Conservation (phyloP, 345 rosid species). For the Eucalyptus sp. region DNA sequence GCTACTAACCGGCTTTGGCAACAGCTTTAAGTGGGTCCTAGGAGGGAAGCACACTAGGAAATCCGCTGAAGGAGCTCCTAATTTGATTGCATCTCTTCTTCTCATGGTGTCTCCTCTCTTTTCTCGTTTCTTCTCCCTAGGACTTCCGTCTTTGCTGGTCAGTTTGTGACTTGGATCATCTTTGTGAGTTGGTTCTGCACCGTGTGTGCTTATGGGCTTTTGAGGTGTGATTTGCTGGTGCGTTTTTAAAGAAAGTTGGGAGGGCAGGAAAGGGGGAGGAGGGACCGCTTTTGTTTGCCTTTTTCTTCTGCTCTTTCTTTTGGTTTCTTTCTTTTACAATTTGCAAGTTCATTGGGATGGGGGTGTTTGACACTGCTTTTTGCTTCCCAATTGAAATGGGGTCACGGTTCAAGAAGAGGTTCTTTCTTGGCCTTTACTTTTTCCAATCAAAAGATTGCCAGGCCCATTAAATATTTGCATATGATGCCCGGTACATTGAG, state of each 20-base stretch:
- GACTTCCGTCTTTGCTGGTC: background rate
- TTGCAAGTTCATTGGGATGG: background rate
- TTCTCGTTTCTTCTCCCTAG: background rate
- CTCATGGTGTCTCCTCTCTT: conserved; percentile 26
- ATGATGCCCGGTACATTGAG: background rate
- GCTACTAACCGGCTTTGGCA: conserved; percentile 66
- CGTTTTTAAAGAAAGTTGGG: background rate
- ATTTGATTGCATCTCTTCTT: conserved; percentile 46
- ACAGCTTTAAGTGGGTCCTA: conserved; percentile 48
- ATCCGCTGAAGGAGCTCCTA: conserved; percentile 53
- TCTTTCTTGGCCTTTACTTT: conserved; percentile 16
- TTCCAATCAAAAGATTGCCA: background rate
- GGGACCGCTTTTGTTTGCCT: background rate
- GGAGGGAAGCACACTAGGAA: conserved; percentile 80
- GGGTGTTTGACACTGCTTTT: background rate
- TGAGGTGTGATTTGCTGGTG: background rate
- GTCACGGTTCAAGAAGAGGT: conserved; percentile 4
- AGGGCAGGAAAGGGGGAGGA: conserved; percentile 4
- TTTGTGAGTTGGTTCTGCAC: background rate
- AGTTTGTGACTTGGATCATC: conserved; percentile 4
- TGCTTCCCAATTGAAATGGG: conserved; percentile 25
- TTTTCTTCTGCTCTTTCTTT: conserved; percentile 5
- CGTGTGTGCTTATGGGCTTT: background rate
- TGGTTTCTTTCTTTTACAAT: background rate
- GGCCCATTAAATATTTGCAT: background rate